These are phyloP conservation scores for Hibiscus syriacus DNA, from an alignment of 345 rosid genomes.

Conservation along the genomic window DNA sequence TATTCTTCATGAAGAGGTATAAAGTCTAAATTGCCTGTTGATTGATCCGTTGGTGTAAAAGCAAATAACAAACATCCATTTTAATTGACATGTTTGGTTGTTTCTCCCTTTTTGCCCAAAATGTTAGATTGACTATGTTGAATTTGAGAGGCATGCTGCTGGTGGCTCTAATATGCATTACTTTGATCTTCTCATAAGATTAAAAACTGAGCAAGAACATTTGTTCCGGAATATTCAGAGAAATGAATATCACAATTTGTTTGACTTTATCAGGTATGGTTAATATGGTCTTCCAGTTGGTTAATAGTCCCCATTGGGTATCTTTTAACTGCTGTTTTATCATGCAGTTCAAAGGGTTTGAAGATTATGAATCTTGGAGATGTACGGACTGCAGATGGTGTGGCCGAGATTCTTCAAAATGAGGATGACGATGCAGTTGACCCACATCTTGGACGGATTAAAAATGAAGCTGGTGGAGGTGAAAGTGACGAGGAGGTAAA, in stretches of 20 bases:
- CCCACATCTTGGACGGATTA: slow-evolving; percentile 89
- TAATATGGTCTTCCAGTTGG: slow-evolving; percentile 1
- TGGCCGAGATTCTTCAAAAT: slow-evolving; percentile 61
- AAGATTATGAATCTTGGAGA: slow-evolving; percentile 91
- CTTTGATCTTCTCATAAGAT: slow-evolving; percentile 88
- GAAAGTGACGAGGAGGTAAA: slow-evolving; percentile 94
- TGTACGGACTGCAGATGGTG: slow-evolving; percentile 46
- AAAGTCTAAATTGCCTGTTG: not conserved
- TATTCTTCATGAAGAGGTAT: slow-evolving; percentile 96
- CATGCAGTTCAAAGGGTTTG: slow-evolving; percentile 70
- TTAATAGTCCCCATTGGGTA: not conserved
- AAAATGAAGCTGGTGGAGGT: slow-evolving; percentile 72
- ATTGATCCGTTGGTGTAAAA: not conserved
- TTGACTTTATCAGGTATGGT: slow-evolving; percentile 70
- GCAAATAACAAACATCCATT: not conserved
- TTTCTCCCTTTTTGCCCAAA: not conserved
- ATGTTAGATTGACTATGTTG: slow-evolving; percentile 82
- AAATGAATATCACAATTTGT: slow-evolving; percentile 89
- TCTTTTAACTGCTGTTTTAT: not conserved
- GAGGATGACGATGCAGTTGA: slow-evolving; percentile 91
- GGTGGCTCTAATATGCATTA: slow-evolving; percentile 99
- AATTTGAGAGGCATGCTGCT: slow-evolving; percentile 98
- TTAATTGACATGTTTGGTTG: not conserved
- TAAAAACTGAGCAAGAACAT: slow-evolving; percentile 95
- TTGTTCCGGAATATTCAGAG: slow-evolving; percentile 93